These are phyloP conservation scores for Acanthamoeba castellanii DNA, from an alignment of 208 protist genomes.

Conservation along the genomic window DNA sequence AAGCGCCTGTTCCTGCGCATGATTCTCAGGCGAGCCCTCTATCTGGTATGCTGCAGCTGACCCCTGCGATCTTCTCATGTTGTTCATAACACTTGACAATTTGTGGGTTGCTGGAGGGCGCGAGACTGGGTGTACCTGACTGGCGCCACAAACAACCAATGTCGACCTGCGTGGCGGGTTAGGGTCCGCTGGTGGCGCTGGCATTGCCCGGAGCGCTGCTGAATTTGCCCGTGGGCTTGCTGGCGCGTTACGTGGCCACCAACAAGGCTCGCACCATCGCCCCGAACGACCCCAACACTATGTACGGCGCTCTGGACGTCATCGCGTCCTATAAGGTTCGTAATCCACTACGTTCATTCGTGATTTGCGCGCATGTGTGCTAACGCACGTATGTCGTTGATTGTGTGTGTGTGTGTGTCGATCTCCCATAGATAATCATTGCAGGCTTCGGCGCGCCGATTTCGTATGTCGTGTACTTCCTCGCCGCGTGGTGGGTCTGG, in stretches of 20 bases:
- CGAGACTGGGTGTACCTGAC: background rate
- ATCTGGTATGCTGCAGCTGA: background rate
- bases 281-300: slow-evolving; percentile 12
- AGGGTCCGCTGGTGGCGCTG: slow-evolving; percentile 15
- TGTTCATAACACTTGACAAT: background rate
- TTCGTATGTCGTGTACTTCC: slow-evolving; percentile 8
- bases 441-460: slow-evolving; percentile 35
- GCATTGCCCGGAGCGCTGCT: background rate
- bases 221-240: background rate
- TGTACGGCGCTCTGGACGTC: slow-evolving; percentile 35
- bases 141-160: background rate
- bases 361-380: too few species aligned
- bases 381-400: too few species aligned
- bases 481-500: background rate
- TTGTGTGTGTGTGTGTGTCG: background rate
- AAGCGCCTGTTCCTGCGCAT: slow-evolving; percentile 36
- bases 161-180: background rate
- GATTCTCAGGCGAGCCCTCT: background rate
- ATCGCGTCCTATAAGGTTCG: slow-evolving; percentile 40
- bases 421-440: background rate
- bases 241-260: background rate
- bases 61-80: background rate
- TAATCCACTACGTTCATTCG: too few species aligned
- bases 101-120: too few species aligned
- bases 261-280: background rate